Base-by-base conservation (phyloP, 441 rosid species). In the Bruguiera hainesii region DNA sequence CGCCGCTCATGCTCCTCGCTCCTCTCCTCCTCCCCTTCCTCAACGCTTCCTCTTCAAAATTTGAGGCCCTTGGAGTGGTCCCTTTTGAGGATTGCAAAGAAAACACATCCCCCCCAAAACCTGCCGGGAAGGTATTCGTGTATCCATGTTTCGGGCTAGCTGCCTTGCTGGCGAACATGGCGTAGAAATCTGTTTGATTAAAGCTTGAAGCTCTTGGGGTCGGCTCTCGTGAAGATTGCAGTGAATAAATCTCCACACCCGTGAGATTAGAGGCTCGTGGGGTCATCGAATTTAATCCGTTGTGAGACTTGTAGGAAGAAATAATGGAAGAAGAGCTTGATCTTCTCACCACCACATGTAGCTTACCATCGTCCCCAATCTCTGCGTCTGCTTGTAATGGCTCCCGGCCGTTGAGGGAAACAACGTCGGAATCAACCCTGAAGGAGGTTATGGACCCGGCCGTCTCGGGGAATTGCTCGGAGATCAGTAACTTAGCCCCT, bases 131-230 rank as follows among this genome's bases (percentile, higher is more conserved):
- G 73, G 90, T 84, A 21, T 78, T 83, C 10, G 82, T 9, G 58
- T 23, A 55, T 55, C 78, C 85, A 15, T 78, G 74, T 78, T 61
- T 57, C 56, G 20, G 71, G 69, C 50, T 66, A 59, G 53, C 28
- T 5, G 29, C 58, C 72, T 70, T 3, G 73, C 39, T 65, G 59
- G 49, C 26, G 1, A 37, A 37, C 87, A 87, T 83, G 0, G 96
- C 85, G 80, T 87, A 85, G 49, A 88, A 83, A 65, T 90, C 90
- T 21, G 92, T 72, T 52, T 84, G 90, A 62, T 84, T 90, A 28
- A 88, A 88, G 56, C 90, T 90, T 1, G 97, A 90, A 21, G 89
- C 90, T 42, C 94, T 81, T 0, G 94, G 94, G 0, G 91, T 90
- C 0, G 89, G 93, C 60, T 84, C 84, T 49, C 87, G 71, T 0